Base-by-base conservation (phyloP, 805 yeast species). In the Suhomyces sp. region DNA sequence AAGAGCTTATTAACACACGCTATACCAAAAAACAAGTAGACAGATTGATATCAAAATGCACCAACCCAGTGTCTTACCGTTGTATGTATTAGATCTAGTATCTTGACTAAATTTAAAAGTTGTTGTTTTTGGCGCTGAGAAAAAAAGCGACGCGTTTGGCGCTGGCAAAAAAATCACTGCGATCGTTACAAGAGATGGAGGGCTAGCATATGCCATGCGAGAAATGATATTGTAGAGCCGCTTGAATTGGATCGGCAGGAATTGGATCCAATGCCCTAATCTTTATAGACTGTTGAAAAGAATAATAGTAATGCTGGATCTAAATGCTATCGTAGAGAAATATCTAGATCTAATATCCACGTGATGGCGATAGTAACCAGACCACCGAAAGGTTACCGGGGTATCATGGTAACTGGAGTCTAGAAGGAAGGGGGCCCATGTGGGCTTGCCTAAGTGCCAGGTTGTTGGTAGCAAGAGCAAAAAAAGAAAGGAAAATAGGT, bases 401-500 rank as follows among this genome's bases (percentile, higher is more conserved):
- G 36, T 33, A 33, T 33, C 9, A 13, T n/a, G 17, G 36, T n/a
- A 33, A n/a, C 36, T 6, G 36, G 9, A n/a, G 36, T 5, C 15
- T 33, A 12, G 8, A 33, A n/a, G 17, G 17, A 33, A 7, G 36
- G 17, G 6, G 17, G 31, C 6, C 10, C 5, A 10, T 9, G 19
- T 6, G 36, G n/a, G 36, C 8, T 7, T n/a, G 17, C 4, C n/a
- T 6, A n/a, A n/a, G 5, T 6, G 17, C 17, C 10, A n/a, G n/a
- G n/a, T n/a, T n/a, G n/a, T n/a, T n/a, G n/a, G 36, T 13, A 2
- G 36, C 6, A 8, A 8, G n/a, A 5, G 17, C 36, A 33, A 33
- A 33, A 33, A 38, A 53, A 45, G 46, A 54, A 53, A 40, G 55
- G 54, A 60, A 59, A 58, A 45, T 58, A 49, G 54, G 57, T 46